These are phyloP conservation scores for Diatrype stigma DNA, from an alignment of 2,329 filamentous ascomycete species.

Conservation along the genomic window DNA sequence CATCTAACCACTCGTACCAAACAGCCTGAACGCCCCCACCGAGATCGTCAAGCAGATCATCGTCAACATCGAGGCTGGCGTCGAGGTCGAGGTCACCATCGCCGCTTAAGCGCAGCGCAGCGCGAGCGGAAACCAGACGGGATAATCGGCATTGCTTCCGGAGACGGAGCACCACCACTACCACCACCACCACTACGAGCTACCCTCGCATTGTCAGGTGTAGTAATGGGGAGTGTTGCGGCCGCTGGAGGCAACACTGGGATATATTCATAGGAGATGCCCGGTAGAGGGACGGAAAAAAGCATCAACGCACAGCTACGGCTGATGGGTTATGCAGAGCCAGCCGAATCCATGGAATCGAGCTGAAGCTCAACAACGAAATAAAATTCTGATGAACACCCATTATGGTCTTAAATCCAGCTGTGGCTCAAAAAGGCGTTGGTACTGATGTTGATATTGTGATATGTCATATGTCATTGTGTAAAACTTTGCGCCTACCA, in stretches of 20 bases:
- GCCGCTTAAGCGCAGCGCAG: constrained; percentile 58
- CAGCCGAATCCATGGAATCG: neutral
- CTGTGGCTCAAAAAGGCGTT: neutral
- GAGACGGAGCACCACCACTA: no score
- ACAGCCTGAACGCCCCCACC: constrained; percentile 86
- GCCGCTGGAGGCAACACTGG: no score
- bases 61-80: constrained; percentile 91
- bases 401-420: neutral
- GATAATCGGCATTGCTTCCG: no score
- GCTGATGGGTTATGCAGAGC: neutral
- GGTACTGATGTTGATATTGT: no score
- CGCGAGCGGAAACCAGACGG: no score
- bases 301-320: neutral
- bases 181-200: no score
- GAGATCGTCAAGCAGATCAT: constrained; percentile 97
- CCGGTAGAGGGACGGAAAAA: neutral
- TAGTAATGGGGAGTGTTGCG: no score
- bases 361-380: neutral
- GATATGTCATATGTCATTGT: no score
- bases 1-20: constrained; percentile 12
- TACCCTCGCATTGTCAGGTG: neutral
- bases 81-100: constrained; percentile 91
- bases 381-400: neutral
- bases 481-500: neutral
- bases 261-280: neutral